Evolutionary conservation across 768 basidiomycete species (phyloP), one percentile per base, ranked within the genome.

Genomic region (Suillus subaureus): DNA sequence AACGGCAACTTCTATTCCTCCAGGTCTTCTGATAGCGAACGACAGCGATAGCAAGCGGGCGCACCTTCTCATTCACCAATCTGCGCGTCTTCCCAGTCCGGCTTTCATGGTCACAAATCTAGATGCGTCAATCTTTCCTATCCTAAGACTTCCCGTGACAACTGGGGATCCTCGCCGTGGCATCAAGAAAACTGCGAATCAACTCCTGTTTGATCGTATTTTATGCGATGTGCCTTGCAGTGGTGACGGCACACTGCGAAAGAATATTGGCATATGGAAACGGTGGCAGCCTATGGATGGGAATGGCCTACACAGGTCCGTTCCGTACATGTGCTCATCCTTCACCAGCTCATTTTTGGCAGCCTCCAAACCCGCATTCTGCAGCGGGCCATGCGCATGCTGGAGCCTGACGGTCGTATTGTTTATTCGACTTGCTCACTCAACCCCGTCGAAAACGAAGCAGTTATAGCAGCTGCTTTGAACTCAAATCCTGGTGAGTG

Each of bases 371-470:
- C 95, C 47, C 91, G 97, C 23, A 99, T 99, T 70, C 84, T 99
- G 23, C 84, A 91, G 66, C 91, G 97, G 23, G 97, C 91, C 1
- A 97, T 99, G 93, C 88, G 89, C 64, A 85, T 99, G 79, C 85
- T 99, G 47, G 83, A 85, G 67, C 72, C 74, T 13, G 86, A 89
- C n/a, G 97, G 96, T 9, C 89, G 92, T 42, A 91, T 99, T 67
- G 96, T 99, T 21, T 99, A 99, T 75, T 99, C 97, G 6, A 99
- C 97, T 0, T 99, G 97, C 72, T 98, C 96, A 0, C 81, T 99
- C 69, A 99, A 99, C 75, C 97, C 97, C 1, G 85, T 95, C 15
- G 97, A 99, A 78, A 98, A 99, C 74, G 97, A 99, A 76, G 94
- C 97, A 9, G 97, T 99, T 67, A 82, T 99, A 40, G 91, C 93